phyloP scores from a whole-genome alignment of 2,329 filamentous ascomycete species.

The Penicillium digitatum region DNA sequence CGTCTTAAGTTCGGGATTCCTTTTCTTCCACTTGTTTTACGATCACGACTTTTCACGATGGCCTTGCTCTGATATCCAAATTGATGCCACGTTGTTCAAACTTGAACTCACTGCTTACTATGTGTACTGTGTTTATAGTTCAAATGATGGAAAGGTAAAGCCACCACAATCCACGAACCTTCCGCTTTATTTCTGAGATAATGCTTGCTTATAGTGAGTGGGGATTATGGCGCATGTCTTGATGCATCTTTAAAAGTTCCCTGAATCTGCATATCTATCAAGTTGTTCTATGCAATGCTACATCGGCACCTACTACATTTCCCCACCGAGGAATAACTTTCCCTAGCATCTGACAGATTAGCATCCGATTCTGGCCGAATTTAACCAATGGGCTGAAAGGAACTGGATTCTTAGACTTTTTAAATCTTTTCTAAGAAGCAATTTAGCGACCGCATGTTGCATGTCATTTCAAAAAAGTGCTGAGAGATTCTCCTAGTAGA shows the following conservation, averaged over 20 bases:
- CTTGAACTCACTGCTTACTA: neutral
- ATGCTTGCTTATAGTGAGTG: neutral
- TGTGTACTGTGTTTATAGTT: neutral
- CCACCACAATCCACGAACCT: neutral
- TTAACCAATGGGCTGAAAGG: neutral
- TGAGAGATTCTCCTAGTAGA: conserved; percentile 1
- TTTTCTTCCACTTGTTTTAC: neutral
- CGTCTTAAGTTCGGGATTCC: neutral
- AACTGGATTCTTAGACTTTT: neutral
- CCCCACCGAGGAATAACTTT: neutral
- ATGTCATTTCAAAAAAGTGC: neutral
- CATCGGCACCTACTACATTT: neutral
- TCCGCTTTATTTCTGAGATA: neutral
- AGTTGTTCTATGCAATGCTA: neutral
- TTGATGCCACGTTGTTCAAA: conserved; percentile 5
- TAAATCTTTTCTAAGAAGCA: too few species aligned
- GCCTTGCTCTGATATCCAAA: conserved; percentile 19
- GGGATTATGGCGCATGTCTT: neutral
- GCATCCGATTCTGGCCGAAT: neutral
- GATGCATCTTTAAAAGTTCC: neutral
- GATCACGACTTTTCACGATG: conserved; percentile 13
- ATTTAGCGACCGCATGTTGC: neutral
- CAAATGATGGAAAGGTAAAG: neutral
- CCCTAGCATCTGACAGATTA: neutral
- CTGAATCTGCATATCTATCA: neutral